These are phyloP conservation scores for Entomortierella lignicola DNA, from an alignment of 192 early-diverging fungal species.

Conservation along the genomic window DNA sequence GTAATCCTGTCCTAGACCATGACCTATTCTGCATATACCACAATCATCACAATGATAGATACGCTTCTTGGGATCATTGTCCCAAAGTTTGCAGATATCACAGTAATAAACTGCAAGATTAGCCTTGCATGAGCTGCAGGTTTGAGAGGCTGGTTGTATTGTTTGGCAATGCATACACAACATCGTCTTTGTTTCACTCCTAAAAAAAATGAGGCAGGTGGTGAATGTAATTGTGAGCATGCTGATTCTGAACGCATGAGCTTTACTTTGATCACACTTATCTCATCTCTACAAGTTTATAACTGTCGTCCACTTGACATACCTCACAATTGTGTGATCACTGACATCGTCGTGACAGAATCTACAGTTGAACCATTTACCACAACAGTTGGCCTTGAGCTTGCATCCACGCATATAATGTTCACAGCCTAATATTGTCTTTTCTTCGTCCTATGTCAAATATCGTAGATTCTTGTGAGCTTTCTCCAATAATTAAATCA, in stretches of 20 bases:
- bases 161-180: slow-evolving; percentile 92
- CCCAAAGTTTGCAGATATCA: slow-evolving; percentile 90
- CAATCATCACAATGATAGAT: slow-evolving; percentile 97
- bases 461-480: too few relatives aligned
- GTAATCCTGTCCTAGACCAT: slow-evolving; percentile 81
- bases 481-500: neutral
- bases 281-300: too few relatives aligned
- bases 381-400: slow-evolving; percentile 84
- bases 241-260: too few relatives aligned
- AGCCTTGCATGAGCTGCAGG: slow-evolving; percentile 77
- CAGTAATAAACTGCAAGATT: slow-evolving; percentile 88
- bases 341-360: slow-evolving; percentile 86
- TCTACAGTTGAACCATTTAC: slow-evolving; percentile 81
- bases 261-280: too few relatives aligned
- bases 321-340: slow-evolving; percentile 82
- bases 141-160: slow-evolving; percentile 81
- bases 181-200: slow-evolving; percentile 77
- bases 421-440: slow-evolving; percentile 76
- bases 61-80: slow-evolving; percentile 81
- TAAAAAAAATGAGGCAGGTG: too few relatives aligned
- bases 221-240: neutral
- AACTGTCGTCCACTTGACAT: slow-evolving; percentile 5
- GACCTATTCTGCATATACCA: slow-evolving; percentile 91
- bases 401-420: slow-evolving; percentile 84
- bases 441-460: slow-evolving; percentile 62